These are phyloP conservation scores for Nicotiana undulata DNA, from an alignment of 257 asterid genomes.

Conservation along the genomic window DNA sequence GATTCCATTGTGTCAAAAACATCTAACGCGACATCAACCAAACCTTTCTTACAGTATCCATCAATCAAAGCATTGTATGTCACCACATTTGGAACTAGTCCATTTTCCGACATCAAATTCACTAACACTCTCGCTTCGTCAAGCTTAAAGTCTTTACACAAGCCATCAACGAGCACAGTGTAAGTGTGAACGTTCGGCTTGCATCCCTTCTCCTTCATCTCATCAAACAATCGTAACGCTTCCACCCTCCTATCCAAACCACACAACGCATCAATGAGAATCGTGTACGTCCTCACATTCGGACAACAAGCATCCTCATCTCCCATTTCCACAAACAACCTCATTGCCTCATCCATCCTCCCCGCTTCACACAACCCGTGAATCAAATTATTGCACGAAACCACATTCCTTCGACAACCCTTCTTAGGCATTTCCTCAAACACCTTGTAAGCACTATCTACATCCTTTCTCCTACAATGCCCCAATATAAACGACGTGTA, in stretches of 20 bases:
- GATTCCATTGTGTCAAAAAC: conserved; percentile 43
- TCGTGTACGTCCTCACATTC: conserved; percentile 56
- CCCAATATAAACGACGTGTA: conserved; percentile 71
- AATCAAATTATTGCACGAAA: conserved; percentile 56
- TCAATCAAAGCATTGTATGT: conserved; percentile 65
- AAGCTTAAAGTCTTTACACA: conserved; percentile 51
- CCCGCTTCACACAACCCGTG: conserved; percentile 61
- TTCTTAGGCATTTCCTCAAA: conserved; percentile 45
- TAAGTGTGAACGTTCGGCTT: conserved; percentile 58
- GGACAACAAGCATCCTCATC: conserved; percentile 43
- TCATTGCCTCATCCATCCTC: conserved; percentile 49
- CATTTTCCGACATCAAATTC: conserved; percentile 34
- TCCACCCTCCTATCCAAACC: conserved; percentile 38
- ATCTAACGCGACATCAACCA: conserved; percentile 43
- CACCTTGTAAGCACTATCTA: conserved; percentile 38
- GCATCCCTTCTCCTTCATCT: conserved; percentile 67
- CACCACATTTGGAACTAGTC: conserved; percentile 44
- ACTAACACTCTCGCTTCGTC: conserved; percentile 42
- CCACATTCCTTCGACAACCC: conserved; percentile 60
- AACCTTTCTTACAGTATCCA: conserved; percentile 61
- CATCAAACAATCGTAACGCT: conserved; percentile 44
- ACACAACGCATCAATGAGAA: conserved; percentile 58
- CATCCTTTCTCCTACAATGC: conserved; percentile 57
- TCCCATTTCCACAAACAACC: conserved; percentile 43
- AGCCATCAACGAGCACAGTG: conserved; percentile 47